Base-by-base conservation (phyloP, 148 eudicot species). In the Bassia scoparia region DNA sequence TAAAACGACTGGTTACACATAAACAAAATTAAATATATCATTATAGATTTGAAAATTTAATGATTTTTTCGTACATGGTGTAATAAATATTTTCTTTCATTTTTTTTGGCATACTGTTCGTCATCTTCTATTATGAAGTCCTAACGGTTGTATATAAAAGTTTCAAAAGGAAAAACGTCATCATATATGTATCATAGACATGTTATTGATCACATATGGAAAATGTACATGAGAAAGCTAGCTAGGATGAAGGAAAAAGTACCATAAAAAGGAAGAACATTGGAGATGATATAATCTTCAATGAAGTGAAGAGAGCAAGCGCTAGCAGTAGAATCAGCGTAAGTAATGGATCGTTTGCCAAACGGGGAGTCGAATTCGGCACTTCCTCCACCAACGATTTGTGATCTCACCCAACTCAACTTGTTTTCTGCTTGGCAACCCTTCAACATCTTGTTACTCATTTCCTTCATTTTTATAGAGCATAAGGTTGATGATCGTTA, bases 261-360 rank as follows among this genome's bases (percentile, higher is more conserved):
- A 89, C 95, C 95, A 68, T 87, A 87, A 49, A 78, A 87, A 1
- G 95, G 95, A 33, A 89, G 89, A 46, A 89, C 74, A 54, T 71
- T 65, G 10, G 76, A 24, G 30, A 74, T 17, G 66, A 89, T 87
- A 71, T 83, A 87, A 50, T 86, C 71, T 71, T 89, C 91, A 20
- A 87, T 80, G 75, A 83, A 83, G 1, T 15, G 83, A 34, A 90
- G 89, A 48, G 84, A 77, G n/a, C 88, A 83, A 33, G 84, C 85
- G 0, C 86, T 74, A 80, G 96, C 96, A 16, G 90, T 90, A 26
- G 90, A 74, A 76, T 90, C 96, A 1, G 89, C 87, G 21, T 90
- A 90, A 9, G 84, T 88, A 35, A 88, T 85, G 60, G 67, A 53
- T 2, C 96, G 92, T 53, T 61, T 65, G 8, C 96, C 96, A 43